Evolutionary conservation across 2,329 filamentous ascomycete species (phyloP).

Genomic region (Exophiala sideris): DNA sequence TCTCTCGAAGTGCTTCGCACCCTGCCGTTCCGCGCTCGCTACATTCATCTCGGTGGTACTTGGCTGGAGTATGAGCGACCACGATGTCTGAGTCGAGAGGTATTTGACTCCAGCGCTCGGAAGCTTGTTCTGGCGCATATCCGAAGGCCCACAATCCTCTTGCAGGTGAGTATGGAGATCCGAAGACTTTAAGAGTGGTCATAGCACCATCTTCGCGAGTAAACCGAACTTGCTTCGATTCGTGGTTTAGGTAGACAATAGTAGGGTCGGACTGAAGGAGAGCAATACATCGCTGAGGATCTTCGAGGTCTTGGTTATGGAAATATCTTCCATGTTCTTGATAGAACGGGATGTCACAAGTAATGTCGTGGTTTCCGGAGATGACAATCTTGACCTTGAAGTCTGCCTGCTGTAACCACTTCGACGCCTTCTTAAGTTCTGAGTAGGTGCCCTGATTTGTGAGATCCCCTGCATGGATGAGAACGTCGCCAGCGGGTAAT

Average conservation of each 20-base stretch:
- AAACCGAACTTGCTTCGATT: conserved; percentile 44
- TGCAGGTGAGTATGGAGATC: conserved; percentile 53
- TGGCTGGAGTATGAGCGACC: conserved; percentile 56
- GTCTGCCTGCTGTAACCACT: conserved; percentile 43
- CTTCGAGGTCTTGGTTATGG: conserved; percentile 45
- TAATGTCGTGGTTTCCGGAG: conserved; percentile 48
- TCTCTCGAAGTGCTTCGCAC: conserved; percentile 46
- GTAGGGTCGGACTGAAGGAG: conserved; percentile 42
- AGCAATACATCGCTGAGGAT: conserved; percentile 43
- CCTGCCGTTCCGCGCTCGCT: conserved; percentile 39
- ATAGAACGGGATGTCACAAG: conserved; percentile 39
- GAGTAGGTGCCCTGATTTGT: conserved; percentile 43
- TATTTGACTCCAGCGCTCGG: conserved; percentile 49
- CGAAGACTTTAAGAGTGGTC: conserved; percentile 55
- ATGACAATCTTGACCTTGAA: conserved; percentile 46
- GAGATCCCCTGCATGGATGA: conserved; percentile 51
- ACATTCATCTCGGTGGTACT: conserved; percentile 46
- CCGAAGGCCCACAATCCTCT: conserved; percentile 54
- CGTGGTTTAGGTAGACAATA: conserved; percentile 53
- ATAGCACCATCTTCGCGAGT: conserved; percentile 43
- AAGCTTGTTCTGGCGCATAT: conserved; percentile 45
- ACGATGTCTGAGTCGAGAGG: conserved; percentile 52
- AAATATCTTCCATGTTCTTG: conserved; percentile 39
- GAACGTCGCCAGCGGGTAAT: conserved; percentile 44
- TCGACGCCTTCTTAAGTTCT: conserved; percentile 40